phyloP scores from a whole-genome alignment of 306 rosid species.

The Castanea sativa region DNA sequence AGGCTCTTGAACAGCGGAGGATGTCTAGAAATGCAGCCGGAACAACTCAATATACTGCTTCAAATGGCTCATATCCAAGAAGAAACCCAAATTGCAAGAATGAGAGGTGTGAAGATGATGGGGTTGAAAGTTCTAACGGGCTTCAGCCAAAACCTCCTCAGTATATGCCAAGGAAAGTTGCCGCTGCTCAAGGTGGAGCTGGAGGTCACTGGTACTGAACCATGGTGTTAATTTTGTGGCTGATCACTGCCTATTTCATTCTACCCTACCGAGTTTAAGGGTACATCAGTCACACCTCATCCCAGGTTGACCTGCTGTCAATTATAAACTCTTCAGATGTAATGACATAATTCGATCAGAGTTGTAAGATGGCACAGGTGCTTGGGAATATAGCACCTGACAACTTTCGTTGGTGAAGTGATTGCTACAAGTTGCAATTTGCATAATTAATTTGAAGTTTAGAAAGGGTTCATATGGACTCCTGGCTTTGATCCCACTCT shows the following conservation, averaged over 20 bases:
- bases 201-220: constrained; percentile 78
- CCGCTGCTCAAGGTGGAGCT: constrained; percentile 82
- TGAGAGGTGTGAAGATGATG: constrained; percentile 72
- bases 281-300: not conserved
- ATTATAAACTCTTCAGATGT: not conserved
- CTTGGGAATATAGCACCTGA: constrained; percentile 20
- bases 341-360: not conserved
- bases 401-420: constrained; percentile 9
- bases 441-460: constrained; percentile 22
- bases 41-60: constrained; percentile 53
- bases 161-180: constrained; percentile 69
- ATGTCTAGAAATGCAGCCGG: constrained; percentile 58
- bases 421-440: constrained; percentile 25
- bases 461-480: constrained; percentile 20
- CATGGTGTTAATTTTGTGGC: constrained; percentile 6
- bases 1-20: constrained; percentile 75
- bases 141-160: constrained; percentile 76
- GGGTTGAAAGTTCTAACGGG: constrained; percentile 69
- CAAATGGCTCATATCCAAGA: constrained; percentile 71
- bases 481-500: constrained; percentile 28
- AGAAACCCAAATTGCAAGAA: constrained; percentile 77
- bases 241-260: constrained; percentile 2
- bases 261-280: constrained; percentile 6
- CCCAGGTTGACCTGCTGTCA: constrained; percentile 23
- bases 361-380: constrained; percentile 12